Evolutionary conservation across 306 rosid species (phyloP).

Genomic region (Trifolium fragiferum): DNA sequence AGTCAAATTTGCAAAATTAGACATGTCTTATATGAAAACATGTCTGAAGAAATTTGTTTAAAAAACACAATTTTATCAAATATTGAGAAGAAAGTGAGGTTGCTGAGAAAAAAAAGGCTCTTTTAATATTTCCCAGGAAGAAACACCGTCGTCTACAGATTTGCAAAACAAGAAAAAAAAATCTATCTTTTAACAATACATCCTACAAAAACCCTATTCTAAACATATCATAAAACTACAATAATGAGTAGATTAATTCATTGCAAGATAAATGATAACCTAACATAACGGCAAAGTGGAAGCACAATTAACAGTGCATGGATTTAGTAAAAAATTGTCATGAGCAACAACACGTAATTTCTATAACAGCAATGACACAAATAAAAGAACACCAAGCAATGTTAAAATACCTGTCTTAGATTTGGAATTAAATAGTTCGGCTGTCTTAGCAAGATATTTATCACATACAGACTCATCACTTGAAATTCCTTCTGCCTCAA

Average conservation of each 20-base stretch:
- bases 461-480: slow-evolving; percentile 61
- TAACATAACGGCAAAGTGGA: slow-evolving; percentile 24
- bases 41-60: slow-evolving; percentile 34
- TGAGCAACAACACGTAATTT: slow-evolving; percentile 26
- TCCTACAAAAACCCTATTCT: slow-evolving; percentile 32
- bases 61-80: slow-evolving; percentile 35
- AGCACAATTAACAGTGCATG: slow-evolving; percentile 3
- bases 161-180: slow-evolving; percentile 34
- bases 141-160: slow-evolving; percentile 53
- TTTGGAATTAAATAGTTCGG: slow-evolving; percentile 54
- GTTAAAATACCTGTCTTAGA: slow-evolving; percentile 60
- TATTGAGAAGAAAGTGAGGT: slow-evolving; percentile 27
- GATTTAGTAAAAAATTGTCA: slow-evolving; percentile 7
- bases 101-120: slow-evolving; percentile 85
- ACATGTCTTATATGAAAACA: slow-evolving; percentile 12
- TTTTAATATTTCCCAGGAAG: slow-evolving; percentile 58
- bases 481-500: slow-evolving; percentile 70
- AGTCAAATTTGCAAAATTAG: slow-evolving; percentile 13
- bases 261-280: slow-evolving; percentile 27
- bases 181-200: slow-evolving; percentile 30
- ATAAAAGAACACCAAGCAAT: slow-evolving; percentile 29
- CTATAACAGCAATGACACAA: slow-evolving; percentile 16
- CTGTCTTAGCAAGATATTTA: slow-evolving; percentile 70
- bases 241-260: slow-evolving; percentile 1
- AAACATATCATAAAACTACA: slow-evolving; percentile 20